Base-by-base conservation (phyloP, 306 rosid genomes). In the Citrullus amarus region DNA sequence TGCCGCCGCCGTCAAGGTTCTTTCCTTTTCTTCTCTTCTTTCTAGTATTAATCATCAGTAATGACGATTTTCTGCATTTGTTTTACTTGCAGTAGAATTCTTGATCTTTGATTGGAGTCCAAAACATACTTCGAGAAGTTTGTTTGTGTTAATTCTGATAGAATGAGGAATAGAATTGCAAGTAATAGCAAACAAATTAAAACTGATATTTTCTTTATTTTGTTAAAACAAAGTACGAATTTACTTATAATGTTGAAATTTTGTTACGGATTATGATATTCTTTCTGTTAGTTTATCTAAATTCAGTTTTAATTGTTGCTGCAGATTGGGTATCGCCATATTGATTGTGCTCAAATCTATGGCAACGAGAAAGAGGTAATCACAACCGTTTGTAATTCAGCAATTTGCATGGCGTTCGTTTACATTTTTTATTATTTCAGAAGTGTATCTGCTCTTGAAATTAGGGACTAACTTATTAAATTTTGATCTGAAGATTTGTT, bases 331-430 rank as follows among this genome's bases (percentile, higher is more conserved):
- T 93, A 89, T 82, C 86, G 97, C 34, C 96, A 93, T 81, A 88
- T 93, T 79, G 96, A 93, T 81, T 93, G 96, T 80, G 93, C 97
- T 91, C 91, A 84, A 79, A 0, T 82, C 57, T 91, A 93, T 81
- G 90, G 78, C 73, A 91, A 93, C 0, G 96, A 91, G 85, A 80
- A 77, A 61, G 97, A 92, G 93, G 96, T 92, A 90, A 54, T 74
- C 22, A 32, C 16, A 53, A 18, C 51, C 2, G 6, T 39, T 41
- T 18, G 6, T 67, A 41, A 18, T 36, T 1, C 17, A 28, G 13
- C 62, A 57, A 57, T 48, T 57, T 57, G 32, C 32, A 3, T 22
- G 32, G 13, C 30, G 22, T 22, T 48, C 16, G 1, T 48, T 48
- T 12, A 48, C 54, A 48, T 48, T 48, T 43, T 44, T 2, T 44